phyloP scores from a whole-genome alignment of 176 grass and related monocot species.

The Thinopyrum elongatum region DNA sequence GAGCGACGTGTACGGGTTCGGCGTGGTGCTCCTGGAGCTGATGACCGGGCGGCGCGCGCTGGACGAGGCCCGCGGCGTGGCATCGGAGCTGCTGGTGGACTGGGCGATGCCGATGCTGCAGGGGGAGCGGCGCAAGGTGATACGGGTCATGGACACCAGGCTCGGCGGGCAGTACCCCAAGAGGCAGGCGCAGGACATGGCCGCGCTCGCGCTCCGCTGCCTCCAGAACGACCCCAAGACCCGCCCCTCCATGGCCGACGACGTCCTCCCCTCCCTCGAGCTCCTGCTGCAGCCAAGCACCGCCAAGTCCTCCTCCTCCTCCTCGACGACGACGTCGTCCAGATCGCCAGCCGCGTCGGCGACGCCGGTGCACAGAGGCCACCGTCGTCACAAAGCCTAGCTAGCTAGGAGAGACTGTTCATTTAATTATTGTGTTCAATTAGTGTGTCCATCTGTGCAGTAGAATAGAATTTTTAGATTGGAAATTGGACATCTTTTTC shows the following conservation, averaged over 20 bases:
- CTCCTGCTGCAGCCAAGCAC: conserved; percentile 12
- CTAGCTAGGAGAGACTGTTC: not conserved
- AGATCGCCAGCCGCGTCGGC: not conserved
- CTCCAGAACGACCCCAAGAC: conserved; percentile 57
- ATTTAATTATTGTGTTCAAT: not conserved
- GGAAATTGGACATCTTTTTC: too few species aligned
- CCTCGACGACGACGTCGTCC: not conserved
- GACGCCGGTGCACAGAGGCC: not conserved
- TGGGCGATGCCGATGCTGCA: conserved; percentile 64
- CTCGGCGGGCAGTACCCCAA: conserved; percentile 84
- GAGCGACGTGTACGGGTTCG: conserved; percentile 87
- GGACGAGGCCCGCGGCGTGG: conserved; percentile 28
- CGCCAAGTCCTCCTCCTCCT: conserved; percentile 3
- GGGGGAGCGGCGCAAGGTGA: conserved; percentile 50
- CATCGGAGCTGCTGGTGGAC: conserved; percentile 60
- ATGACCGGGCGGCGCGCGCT: conserved; percentile 63
- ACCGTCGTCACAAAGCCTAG: not conserved
- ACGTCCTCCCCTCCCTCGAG: conserved; percentile 50
- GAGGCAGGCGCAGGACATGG: conserved; percentile 66
- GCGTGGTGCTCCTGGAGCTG: conserved; percentile 77
- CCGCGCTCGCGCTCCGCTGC: conserved; percentile 58
- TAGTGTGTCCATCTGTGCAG: not conserved
- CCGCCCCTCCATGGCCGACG: conserved; percentile 58
- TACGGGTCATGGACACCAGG: conserved; percentile 81
- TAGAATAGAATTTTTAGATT: not conserved